A percentile compares a stretch with the other conserved stretches of the same genome.
phyloP scores from a whole-genome alignment of 2,329 filamentous ascomycete species.

The Penicillium sp. region DNA sequence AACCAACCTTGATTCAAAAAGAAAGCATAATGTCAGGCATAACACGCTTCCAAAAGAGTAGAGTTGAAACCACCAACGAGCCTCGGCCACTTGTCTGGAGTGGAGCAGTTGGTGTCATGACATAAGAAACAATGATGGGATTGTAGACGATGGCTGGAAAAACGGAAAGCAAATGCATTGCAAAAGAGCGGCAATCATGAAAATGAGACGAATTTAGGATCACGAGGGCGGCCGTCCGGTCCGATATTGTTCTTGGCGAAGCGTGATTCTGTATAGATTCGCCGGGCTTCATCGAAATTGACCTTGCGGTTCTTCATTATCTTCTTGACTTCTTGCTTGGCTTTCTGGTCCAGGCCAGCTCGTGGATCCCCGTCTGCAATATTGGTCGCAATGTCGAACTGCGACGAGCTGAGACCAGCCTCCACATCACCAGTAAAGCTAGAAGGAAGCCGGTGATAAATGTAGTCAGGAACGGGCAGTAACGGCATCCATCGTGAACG shows the following conservation, averaged over 20 bases:
- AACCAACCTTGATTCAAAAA: no score
- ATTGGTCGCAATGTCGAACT: slow-evolving; percentile 78
- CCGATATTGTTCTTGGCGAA: slow-evolving; percentile 87
- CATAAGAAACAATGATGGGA: neutral
- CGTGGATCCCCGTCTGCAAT: slow-evolving; percentile 71
- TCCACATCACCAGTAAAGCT: slow-evolving; percentile 82
- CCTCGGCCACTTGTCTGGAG: no score
- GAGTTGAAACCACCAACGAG: no score
- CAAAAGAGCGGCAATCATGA: slow-evolving; percentile 45
- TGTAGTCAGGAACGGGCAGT: slow-evolving; percentile 59
- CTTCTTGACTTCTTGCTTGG: slow-evolving; percentile 73
- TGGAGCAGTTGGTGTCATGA: neutral
- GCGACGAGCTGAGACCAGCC: slow-evolving; percentile 72
- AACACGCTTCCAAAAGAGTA: no score
- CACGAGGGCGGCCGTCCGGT: slow-evolving; percentile 75
- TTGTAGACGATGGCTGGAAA: neutral
- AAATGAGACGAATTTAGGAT: slow-evolving; percentile 96
- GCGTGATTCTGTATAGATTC: slow-evolving; percentile 75
- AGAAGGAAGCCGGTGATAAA: slow-evolving; percentile 71
- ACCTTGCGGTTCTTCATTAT: slow-evolving; percentile 86
- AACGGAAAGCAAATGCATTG: neutral
- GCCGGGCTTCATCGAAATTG: slow-evolving; percentile 83
- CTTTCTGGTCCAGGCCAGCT: slow-evolving; percentile 70
- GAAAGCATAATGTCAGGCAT: no score
- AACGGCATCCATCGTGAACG: slow-evolving; percentile 69